Evolutionary conservation across 768 basidiomycete genomes (phyloP), one percentile per base, ranked within the genome.

Genomic region (Cystobasidium onofrii): DNA sequence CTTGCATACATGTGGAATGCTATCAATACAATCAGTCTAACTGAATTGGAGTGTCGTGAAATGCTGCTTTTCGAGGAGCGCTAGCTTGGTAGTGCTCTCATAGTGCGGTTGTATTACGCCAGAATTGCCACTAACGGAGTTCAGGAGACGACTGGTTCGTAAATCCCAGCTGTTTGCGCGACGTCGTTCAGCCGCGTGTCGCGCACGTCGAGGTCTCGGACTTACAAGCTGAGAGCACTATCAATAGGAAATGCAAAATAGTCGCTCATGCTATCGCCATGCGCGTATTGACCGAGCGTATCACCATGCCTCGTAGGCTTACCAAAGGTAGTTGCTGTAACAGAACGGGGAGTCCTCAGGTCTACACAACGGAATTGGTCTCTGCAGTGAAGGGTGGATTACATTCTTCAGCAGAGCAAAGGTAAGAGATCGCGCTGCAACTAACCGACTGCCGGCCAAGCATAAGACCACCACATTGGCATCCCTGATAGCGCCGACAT

Each of bases 51-150:
- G n/a, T n/a, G n/a, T n/a, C n/a, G n/a, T 71, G 55, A 71, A 60
- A 60, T 71, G 69, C 52, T 71, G 31, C 34, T 71, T 71, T 44
- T 71, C 69, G 55, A 71, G 69, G 18, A 71, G 39, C 6, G 69
- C 33, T n/a, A 71, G 46, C 18, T 20, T 50, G 46, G 46, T 50
- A n/a, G 46, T 50, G 10, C 10, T 50, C 31, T 71, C 69, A 25
- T 54, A 71, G 25, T 60, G 55, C 1, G 69, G 54, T 25, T 71
- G 69, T 10, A 71, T 39, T 17, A 71, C 55, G 9, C 55, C 69
- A 23, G 54, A 57, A 36, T 20, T 33, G 12, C 27, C 52, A 4
- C 33, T n/a, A 20, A 57, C 20, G 1, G n/a, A 9, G 4, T 1
- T 33, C 1, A 52, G 69, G 13, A 31, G 50, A 25, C 10, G 34